Evolutionary conservation across 192 early-diverging fungal species (phyloP).

Genomic region (Linderina pennispora): DNA sequence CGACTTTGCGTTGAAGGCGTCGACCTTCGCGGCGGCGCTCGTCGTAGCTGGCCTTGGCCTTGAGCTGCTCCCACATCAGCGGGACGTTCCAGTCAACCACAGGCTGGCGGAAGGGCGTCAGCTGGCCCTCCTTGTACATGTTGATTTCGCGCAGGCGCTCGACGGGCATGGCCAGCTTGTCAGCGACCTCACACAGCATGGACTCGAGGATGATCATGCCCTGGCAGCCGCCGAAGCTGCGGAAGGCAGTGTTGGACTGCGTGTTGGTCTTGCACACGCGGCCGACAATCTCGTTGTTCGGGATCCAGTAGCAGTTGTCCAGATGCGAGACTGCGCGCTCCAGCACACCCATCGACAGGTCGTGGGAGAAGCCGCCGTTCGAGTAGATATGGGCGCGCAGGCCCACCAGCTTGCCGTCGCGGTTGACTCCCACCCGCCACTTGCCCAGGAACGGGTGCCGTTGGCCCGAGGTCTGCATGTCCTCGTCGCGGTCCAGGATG

Average conservation of each 20-base stretch:
- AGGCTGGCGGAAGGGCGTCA: constrained; percentile 65
- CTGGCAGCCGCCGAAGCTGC: constrained; percentile 83
- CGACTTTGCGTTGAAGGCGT: constrained; percentile 63
- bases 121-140: constrained; percentile 62
- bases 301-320: constrained; percentile 78
- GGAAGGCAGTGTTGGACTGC: constrained; percentile 81
- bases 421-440: constrained; percentile 69
- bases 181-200: constrained; percentile 73
- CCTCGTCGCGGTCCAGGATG: constrained; percentile 79
- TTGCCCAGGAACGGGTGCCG: constrained; percentile 75
- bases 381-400: constrained; percentile 54
- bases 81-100: constrained; percentile 70
- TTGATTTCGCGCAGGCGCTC: constrained; percentile 62
- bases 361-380: constrained; percentile 63
- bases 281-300: constrained; percentile 60
- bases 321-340: constrained; percentile 68
- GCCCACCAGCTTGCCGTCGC: constrained; percentile 59
- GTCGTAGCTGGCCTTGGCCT: constrained; percentile 47
- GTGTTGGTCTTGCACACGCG: constrained; percentile 75
- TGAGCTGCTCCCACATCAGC: constrained; percentile 62
- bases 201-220: constrained; percentile 77
- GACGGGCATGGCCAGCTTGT: constrained; percentile 54
- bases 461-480: constrained; percentile 68
- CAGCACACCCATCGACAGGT: constrained; percentile 61
- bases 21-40: constrained; percentile 51